Percentiles rank a stretch among this genome's conserved stretches.
Conservation (phyloP, 441 rosid species). For the Corymbia citriodora region DNA sequence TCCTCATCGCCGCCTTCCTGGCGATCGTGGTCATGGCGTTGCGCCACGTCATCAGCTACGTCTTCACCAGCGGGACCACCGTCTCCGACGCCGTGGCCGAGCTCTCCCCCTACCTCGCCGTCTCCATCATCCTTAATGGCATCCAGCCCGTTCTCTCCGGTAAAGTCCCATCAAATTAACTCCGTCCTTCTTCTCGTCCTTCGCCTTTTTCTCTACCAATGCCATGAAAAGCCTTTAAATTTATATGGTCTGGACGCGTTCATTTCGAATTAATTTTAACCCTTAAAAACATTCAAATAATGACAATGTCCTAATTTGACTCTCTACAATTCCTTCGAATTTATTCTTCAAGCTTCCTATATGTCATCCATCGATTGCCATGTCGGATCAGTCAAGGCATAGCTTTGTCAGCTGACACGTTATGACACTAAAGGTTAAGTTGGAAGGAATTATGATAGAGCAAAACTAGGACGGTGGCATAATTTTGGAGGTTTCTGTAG, state of each 20-base stretch:
- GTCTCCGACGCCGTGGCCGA: slow-evolving; percentile 38
- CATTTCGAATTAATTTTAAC: not conserved
- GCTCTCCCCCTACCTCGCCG: slow-evolving; percentile 36
- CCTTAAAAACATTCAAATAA: not conserved
- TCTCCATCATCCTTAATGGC: slow-evolving; percentile 32
- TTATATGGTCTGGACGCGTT: fast-evolving
- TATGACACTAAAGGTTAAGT: not conserved
- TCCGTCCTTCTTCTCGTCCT: too few relatives aligned
- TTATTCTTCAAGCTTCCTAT: not conserved
- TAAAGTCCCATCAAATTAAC: not conserved
- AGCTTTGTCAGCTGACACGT: not conserved
- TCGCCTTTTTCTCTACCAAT: not conserved
- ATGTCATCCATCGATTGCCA: not conserved
- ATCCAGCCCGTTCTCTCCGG: slow-evolving; percentile 51
- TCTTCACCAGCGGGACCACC: slow-evolving; percentile 28
- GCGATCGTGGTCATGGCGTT: slow-evolving; percentile 16
- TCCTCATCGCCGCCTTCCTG: slow-evolving; percentile 8
- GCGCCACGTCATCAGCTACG: slow-evolving; percentile 37
- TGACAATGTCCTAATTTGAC: fast-evolving
- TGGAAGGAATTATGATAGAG: not conserved
- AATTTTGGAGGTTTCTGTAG: not conserved
- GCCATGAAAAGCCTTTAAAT: not conserved
- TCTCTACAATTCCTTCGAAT: not conserved
- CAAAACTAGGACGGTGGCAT: not conserved
- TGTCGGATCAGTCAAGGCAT: fast-evolving